Evolutionary conservation across 352 stramenopile species (phyloP), one percentile per base, ranked within the genome.

Genomic region (Phytophthora brassicae): DNA sequence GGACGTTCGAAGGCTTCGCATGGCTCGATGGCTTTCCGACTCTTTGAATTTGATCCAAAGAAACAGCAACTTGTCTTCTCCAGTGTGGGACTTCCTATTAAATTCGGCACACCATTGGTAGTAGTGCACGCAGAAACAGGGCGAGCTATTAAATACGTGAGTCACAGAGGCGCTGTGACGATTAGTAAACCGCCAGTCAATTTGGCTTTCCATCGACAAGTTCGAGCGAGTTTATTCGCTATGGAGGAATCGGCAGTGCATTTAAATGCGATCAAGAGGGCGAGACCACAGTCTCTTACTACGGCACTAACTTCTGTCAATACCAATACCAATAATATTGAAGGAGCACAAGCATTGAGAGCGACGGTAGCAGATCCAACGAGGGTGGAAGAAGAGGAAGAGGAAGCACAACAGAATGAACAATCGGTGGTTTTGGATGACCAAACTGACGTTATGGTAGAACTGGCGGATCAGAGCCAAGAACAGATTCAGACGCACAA

Each of bases 171-270:
- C 26, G 81, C 81, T 3, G 79, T 92, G 39, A 90, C 80, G 33
- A 81, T 92, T 49, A 81, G 63, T 33, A 83, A 84, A 17, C 83
- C 83, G 38, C 80, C 77, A 6, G 80, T 78, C n/a, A 88, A 87
- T 51, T 68, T 84, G 67, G 68, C 82, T 23, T 90, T 92, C 56
- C 68, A 82, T 38, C 64, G 66, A 6, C 77, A 88, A 38, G 77
- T 92, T 17, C 68, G 70, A 6, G 60, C 78, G 5, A 77, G 69
- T 59, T 54, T 89, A 0, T 69, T 70, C n/a, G 73, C 67, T 9
- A 74, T 88, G 19, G 72, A 90, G 23, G 74, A 74, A 20, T 77
- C 74, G 51, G 59, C 58, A 0, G 60, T 81, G 45, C 56, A 62
- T 20, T 48, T 70, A 4, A 68, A 66, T 14, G 49, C 54, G 1